phyloP scores from a whole-genome alignment of 805 yeast species.

The Candida pseudofarinosa region DNA sequence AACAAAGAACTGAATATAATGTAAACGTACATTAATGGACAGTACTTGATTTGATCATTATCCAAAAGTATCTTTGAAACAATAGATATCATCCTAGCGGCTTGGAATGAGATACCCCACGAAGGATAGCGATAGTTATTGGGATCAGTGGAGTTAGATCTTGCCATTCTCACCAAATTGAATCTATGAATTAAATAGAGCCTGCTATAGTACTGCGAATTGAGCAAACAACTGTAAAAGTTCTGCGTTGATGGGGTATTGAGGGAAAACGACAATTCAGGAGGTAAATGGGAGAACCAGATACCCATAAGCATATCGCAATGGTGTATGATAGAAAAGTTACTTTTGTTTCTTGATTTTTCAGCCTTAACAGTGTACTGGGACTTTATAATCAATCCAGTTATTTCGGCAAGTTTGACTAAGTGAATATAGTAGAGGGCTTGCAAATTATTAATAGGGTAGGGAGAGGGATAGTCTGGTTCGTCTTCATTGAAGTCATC shows the following conservation, averaged over 20 bases:
- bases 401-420: conserved; percentile 65
- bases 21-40: conserved; percentile 59
- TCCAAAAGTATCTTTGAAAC: conserved; percentile 55
- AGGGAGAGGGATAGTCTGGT: conserved; percentile 28
- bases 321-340: conserved; percentile 50
- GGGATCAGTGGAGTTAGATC: conserved; percentile 35
- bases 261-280: conserved; percentile 57
- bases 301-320: conserved; percentile 75
- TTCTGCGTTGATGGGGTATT: conserved; percentile 51
- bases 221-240: conserved; percentile 54
- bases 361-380: conserved; percentile 71
- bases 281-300: conserved; percentile 69
- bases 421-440: conserved; percentile 58
- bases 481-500: conserved; percentile 61
- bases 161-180: conserved; percentile 52
- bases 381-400: conserved; percentile 63
- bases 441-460: conserved; percentile 45
- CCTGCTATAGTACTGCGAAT: conserved; percentile 70
- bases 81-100: conserved; percentile 69
- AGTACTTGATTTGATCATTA: conserved; percentile 44
- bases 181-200: conserved; percentile 69
- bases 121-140: conserved; percentile 54
- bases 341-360: conserved; percentile 41
- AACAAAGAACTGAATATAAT: conserved; percentile 60
- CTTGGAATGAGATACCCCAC: conserved; percentile 81